Conservation (phyloP, 257 asterid species). For the Salvia splendens region DNA sequence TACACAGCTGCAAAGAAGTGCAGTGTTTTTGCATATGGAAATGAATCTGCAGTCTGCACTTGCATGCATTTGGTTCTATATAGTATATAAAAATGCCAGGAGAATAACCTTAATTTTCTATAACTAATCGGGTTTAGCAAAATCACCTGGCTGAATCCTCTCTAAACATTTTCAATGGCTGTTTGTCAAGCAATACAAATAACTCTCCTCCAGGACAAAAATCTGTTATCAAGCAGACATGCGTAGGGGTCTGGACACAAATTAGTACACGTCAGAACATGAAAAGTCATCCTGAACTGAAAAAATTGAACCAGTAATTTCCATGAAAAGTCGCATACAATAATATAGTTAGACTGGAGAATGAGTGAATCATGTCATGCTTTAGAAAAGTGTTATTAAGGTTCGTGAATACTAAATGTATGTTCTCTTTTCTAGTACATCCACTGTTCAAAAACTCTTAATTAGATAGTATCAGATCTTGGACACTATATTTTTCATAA, state of each 20-base stretch:
- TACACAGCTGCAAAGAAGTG: slow-evolving; percentile 5
- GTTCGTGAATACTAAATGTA: neutral
- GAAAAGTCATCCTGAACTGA: slow-evolving; percentile 5
- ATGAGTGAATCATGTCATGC: neutral
- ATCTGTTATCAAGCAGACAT: slow-evolving; percentile 97
- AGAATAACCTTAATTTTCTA: slow-evolving; percentile 12
- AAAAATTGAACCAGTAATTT: slow-evolving; percentile 12
- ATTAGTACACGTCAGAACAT: slow-evolving; percentile 34
- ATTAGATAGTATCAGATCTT: too few species aligned
- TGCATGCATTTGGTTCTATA: slow-evolving; percentile 1
- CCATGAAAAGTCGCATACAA: slow-evolving; percentile 5
- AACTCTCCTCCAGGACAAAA: slow-evolving; percentile 96
- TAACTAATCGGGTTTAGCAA: slow-evolving; percentile 11
- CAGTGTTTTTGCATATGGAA: neutral
- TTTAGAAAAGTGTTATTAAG: slow-evolving; percentile 5
- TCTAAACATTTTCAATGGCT: slow-evolving; percentile 86
- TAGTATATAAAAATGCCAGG: slow-evolving; percentile 10
- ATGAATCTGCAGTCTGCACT: slow-evolving; percentile 1
- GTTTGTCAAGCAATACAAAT: slow-evolving; percentile 90
- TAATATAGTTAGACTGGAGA: neutral
- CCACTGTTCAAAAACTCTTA: too few species aligned
- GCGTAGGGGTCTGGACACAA: slow-evolving; percentile 82
- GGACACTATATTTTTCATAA: too few species aligned
- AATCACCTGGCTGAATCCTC: slow-evolving; percentile 95
- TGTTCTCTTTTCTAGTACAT: neutral